Evolutionary conservation across 345 rosid species (phyloP).

Genomic region (Hibiscus mutabilis): DNA sequence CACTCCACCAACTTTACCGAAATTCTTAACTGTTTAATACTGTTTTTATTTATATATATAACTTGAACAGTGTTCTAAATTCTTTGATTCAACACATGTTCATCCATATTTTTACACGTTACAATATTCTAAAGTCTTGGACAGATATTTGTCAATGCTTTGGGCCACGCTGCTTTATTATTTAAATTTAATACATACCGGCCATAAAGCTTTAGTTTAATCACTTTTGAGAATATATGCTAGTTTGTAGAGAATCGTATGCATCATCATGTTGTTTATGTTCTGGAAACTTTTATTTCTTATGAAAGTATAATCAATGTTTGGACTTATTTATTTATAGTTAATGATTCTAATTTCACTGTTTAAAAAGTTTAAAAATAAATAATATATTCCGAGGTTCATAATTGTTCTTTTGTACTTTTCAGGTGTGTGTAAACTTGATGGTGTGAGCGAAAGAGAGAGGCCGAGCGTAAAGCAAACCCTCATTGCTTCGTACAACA

Average conservation of each 20-base stretch:
- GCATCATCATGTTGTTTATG: not conserved
- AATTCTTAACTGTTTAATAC: not conserved
- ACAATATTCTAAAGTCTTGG: not conserved
- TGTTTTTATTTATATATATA: not conserved
- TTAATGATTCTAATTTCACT: not conserved
- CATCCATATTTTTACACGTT: slow-evolving; percentile 5
- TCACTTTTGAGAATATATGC: slow-evolving; percentile 1
- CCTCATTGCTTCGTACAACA: slow-evolving; percentile 27
- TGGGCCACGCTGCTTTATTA: not conserved
- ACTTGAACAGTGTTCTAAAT: slow-evolving; percentile 1
- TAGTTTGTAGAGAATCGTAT: not conserved
- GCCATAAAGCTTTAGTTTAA: not conserved
- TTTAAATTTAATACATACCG: not conserved
- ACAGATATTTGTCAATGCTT: not conserved
- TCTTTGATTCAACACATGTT: not conserved
- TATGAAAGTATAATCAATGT: not conserved
- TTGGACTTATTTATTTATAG: not conserved
- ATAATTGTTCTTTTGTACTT: too few relatives aligned
- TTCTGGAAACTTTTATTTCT: too few relatives aligned
- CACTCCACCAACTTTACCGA: not conserved
- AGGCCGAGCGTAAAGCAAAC: slow-evolving; percentile 52
- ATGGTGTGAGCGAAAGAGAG: slow-evolving; percentile 51
- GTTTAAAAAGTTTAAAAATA: not conserved
- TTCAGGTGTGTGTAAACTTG: slow-evolving; percentile 61
- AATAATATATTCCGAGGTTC: too few relatives aligned